Evolutionary conservation across 2,329 filamentous ascomycete genomes (phyloP).

Genomic region (Colletotrichum spinosum): DNA sequence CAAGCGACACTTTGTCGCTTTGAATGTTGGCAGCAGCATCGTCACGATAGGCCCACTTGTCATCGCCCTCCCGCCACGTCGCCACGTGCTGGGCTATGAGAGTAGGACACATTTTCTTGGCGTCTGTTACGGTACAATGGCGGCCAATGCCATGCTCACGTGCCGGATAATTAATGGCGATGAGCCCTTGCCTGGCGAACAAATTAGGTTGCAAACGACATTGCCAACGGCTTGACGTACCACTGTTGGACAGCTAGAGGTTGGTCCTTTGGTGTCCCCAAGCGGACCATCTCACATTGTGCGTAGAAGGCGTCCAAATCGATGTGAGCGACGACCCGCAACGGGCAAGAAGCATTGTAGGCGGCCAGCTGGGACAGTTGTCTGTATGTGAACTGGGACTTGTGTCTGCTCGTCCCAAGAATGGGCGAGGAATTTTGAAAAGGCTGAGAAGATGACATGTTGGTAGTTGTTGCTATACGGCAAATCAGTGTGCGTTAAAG

Average conservation of each 20-base stretch:
- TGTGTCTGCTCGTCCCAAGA: conserved; percentile 20
- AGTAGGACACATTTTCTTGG: conserved; percentile 85
- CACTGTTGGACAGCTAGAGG: conserved; percentile 96
- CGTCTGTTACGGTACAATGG: conserved; percentile 83
- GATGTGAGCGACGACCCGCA: conserved; percentile 90
- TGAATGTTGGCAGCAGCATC: conserved; percentile 83
- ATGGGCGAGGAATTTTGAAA: conserved; percentile 36
- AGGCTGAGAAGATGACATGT: conserved; percentile 35
- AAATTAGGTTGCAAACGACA: conserved; percentile 3
- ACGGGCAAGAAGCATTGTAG: conserved; percentile 77
- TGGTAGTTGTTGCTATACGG: conserved; percentile 5
- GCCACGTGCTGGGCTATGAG: conserved; percentile 92
- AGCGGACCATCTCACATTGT: conserved; percentile 93
- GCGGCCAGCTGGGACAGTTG: conserved; percentile 82
- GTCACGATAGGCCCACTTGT: conserved; percentile 89
- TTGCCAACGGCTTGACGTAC: conserved; percentile 53
- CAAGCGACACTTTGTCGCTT: conserved; percentile 92
- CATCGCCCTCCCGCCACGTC: conserved; percentile 92
- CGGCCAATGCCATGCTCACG: conserved; percentile 82
- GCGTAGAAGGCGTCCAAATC: conserved; percentile 98
- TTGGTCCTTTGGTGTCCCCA: conserved; percentile 78
- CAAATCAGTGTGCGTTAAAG: too few relatives aligned
- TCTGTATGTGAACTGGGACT: conserved; percentile 85
- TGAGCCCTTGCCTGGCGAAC: conserved; percentile 81
- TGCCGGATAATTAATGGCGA: conserved; percentile 96